Base-by-base conservation (phyloP, 768 basidiomycete genomes). In the Kwoniella dejecticola region DNA sequence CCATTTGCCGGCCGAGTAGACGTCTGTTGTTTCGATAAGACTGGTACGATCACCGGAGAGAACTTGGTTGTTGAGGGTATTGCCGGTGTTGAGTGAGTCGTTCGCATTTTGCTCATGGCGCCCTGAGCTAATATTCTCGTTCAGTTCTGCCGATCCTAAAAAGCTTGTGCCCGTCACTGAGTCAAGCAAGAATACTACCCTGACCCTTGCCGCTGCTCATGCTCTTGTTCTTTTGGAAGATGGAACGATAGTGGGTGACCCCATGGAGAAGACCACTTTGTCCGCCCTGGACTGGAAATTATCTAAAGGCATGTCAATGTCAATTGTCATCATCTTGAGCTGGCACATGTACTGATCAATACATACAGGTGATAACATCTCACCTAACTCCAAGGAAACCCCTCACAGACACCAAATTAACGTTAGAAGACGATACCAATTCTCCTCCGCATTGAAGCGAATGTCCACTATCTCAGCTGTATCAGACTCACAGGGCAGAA, bases 21-120 rank as follows among this genome's bases (percentile, higher is more conserved):
- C 69, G 89, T 98, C 15, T 99, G 96, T 79, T 98, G 96, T 80
- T 98, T 99, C 70, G 96, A 99, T 80, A 99, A 99, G 83, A 99
- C 96, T 0, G 96, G 95, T 23, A 98, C 96, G 0, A 97, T 99
- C 68, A 99, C 96, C 0, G 91, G 91, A 0, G 94, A 97, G 77
- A 88, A 93, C 76, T 81, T 98, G 12, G 92, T 97, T 7, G 83
- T 98, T 0, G 94, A 99, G 76, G 96, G 96, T 55, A 85, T 99
- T 41, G 90, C 85, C 26, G 96, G 94, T 53, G 83, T 96, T 45
- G 85, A 91, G 94, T 97, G 72, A 71, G 90, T 81, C 15, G n/a
- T 19, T 0, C 30, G 12, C 17, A 19, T 13, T n/a, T 10, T 12
- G 15, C 21, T 27, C 21, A 41, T 31, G 38, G 19, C 0, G 27